Base-by-base conservation (phyloP, 2,329 filamentous ascomycete genomes). In the Trichoderma sp. region DNA sequence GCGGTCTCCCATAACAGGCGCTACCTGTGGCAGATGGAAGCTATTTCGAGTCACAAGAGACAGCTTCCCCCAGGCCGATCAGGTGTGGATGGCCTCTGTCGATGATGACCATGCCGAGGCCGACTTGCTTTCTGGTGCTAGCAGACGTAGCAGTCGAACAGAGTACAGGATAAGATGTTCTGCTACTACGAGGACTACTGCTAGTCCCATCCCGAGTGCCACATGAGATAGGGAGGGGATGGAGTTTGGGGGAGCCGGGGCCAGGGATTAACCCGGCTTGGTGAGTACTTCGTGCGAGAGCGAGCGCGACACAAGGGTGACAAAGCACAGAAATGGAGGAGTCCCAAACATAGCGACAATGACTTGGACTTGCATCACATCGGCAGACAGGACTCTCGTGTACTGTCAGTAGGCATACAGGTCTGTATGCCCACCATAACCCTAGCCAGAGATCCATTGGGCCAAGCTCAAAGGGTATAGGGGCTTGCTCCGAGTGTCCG, bases 161-260 rank as follows among this genome's bases (percentile, higher is more conserved):
- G 32, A 64, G 68, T 64, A 64, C 59, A 39, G 68, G 68, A 70
- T 32, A 70, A 62, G 63, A 71, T 47, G 64, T 34, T 50, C 34
- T 55, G 15, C 64, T 20, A 59, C 23, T 2, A 43, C 39, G 15
- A 43, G 0, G 7, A 43, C 39, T 43, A 43, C 39, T 50, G n/a
- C 43, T 34, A 71, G 70, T 68, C 47, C 70, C 70, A 55, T 71
- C 26, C 70, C 64, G 70, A 71, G 58, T 68, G 70, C 64, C 70
- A 71, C 70, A 71, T 62, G 70, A 68, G 70, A 63, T 63, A 55
- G 70, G 26, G 57, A 66, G 58, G 65, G 53, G 39, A 61, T 50
- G 36, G 66, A 61, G 55, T 30, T 68, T 58, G 66, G 66, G 53
- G 68, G 50, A 59, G 15, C 50, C 47, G 30, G 61, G 61, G 28